These are phyloP conservation scores for Ustulina deusta DNA, from an alignment of 2,329 filamentous ascomycete genomes.

Conservation along the genomic window DNA sequence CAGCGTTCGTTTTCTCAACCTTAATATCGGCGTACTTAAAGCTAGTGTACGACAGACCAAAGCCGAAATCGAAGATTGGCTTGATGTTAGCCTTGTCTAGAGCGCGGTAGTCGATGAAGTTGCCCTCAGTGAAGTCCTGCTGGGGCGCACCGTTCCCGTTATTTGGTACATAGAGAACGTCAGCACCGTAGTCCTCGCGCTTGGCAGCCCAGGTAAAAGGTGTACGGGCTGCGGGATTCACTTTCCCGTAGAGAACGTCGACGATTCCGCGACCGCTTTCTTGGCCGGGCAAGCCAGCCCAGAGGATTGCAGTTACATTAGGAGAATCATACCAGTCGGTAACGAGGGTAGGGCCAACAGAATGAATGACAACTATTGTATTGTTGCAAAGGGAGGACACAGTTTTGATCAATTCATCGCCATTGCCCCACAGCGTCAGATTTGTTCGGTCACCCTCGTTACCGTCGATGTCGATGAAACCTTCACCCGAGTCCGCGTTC, in stretches of 20 bases:
- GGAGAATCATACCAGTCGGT: conserved; percentile 78
- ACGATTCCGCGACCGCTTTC: conserved; percentile 83
- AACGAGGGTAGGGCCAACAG: conserved; percentile 81
- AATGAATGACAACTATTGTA: conserved; percentile 93
- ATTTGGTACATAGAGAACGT: conserved; percentile 76
- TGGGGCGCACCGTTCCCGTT: conserved; percentile 76
- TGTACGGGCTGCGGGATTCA: conserved; percentile 80
- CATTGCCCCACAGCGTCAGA: conserved; percentile 87
- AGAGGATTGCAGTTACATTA: conserved; percentile 87
- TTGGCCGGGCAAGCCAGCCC: conserved; percentile 84
- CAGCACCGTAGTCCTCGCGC: conserved; percentile 74
- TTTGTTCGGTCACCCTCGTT: conserved; percentile 93
- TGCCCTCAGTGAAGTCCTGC: conserved; percentile 78
- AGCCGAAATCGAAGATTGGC: conserved; percentile 85
- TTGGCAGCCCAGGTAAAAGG: conserved; percentile 84
- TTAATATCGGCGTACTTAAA: conserved; percentile 79
- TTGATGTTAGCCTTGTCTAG: conserved; percentile 76
- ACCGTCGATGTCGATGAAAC: conserved; percentile 83
- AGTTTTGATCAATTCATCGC: conserved; percentile 83
- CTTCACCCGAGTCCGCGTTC: conserved; percentile 88
- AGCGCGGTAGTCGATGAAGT: conserved; percentile 84
- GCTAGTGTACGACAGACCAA: conserved; percentile 82
- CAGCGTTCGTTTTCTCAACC: conserved; percentile 63
- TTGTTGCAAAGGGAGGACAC: conserved; percentile 84
- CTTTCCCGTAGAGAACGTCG: conserved; percentile 85